Evolutionary conservation across 371 early-diverging fungal genomes (phyloP).

Genomic region (Saksenaea oblongispora): DNA sequence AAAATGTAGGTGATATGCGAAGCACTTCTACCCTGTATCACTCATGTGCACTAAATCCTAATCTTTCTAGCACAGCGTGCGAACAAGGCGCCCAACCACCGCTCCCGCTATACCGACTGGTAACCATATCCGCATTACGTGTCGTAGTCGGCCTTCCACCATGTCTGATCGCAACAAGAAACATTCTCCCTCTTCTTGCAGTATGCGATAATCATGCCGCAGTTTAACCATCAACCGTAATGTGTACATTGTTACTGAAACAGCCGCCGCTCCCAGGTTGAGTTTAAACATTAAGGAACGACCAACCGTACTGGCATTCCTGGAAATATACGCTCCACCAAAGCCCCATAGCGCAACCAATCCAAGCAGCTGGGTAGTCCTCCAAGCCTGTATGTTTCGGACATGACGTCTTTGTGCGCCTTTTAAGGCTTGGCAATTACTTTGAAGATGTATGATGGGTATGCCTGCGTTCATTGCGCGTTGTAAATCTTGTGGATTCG

Average conservation of each 20-base stretch:
- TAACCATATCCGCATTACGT: constrained; percentile 1
- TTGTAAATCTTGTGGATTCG: constrained; percentile 36
- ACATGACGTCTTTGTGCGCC: constrained; percentile 25
- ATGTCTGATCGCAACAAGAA: constrained; percentile 25
- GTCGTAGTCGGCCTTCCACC: constrained; percentile 6
- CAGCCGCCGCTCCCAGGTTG: neutral
- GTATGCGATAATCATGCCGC: constrained; percentile 13
- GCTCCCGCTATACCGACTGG: neutral
- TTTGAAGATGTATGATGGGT: constrained; percentile 39
- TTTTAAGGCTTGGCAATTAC: constrained; percentile 31
- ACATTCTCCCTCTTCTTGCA: constrained; percentile 6
- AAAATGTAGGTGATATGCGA: neutral
- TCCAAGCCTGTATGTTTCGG: constrained; percentile 4
- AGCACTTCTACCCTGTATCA: neutral
- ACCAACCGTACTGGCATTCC: neutral
- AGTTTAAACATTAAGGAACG: neutral
- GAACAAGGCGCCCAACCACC: neutral
- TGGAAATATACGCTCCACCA: neutral
- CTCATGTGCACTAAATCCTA: neutral
- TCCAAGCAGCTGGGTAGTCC: neutral
- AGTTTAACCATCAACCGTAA: constrained; percentile 5
- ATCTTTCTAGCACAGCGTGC: neutral
- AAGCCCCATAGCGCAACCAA: neutral
- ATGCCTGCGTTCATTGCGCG: constrained; percentile 23
- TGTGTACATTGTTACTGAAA: constrained; percentile 16